These are phyloP conservation scores for Chaetomium olivaceum DNA, from an alignment of 2,329 filamentous ascomycete species.

Conservation along the genomic window DNA sequence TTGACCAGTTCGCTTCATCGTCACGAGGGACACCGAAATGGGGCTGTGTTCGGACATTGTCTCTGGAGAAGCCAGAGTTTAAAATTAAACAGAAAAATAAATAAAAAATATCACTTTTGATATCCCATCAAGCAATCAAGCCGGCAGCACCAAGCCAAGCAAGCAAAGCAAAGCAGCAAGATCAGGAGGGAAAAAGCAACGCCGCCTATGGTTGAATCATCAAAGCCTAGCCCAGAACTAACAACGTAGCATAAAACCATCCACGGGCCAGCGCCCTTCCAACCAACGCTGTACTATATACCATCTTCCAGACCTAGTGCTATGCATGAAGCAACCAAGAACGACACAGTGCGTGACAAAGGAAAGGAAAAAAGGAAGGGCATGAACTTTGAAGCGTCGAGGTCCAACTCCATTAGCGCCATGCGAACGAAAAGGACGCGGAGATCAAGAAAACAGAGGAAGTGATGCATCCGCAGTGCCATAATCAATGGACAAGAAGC, in stretches of 20 bases:
- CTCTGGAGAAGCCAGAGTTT: neutral
- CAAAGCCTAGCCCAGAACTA: neutral
- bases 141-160: neutral
- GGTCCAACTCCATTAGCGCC: slow-evolving; percentile 8
- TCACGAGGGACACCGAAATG: slow-evolving; percentile 3
- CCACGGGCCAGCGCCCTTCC: neutral
- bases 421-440: neutral
- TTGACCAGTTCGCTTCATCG: slow-evolving; percentile 4
- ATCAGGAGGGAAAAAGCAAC: neutral
- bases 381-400: neutral
- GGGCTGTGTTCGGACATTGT: slow-evolving; percentile 9
- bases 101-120: slow-evolving; percentile 8
- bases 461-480: neutral
- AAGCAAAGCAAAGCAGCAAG: neutral
- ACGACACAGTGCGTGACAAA: neutral
- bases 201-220: slow-evolving; percentile 6
- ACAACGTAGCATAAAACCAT: neutral
- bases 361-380: neutral
- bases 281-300: neutral
- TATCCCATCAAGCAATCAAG: neutral
- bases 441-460: neutral
- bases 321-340: neutral
- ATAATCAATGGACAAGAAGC: neutral
- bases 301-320: neutral
- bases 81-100: neutral